Evolutionary conservation across 2,329 filamentous ascomycete genomes (phyloP).

Genomic region (Plenodomus tracheiphilus): DNA sequence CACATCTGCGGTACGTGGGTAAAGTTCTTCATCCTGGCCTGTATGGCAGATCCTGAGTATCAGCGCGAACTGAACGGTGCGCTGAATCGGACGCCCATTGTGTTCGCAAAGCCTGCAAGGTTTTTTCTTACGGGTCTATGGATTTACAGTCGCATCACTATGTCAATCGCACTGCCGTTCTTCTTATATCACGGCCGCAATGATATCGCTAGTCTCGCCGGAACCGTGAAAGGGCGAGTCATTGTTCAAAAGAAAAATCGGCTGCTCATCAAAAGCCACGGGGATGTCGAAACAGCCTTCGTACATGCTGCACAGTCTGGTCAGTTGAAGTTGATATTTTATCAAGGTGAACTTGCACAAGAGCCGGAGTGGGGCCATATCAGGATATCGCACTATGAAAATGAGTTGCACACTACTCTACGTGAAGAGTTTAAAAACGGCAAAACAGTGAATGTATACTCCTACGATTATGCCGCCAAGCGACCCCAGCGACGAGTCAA

Average conservation of each 20-base stretch:
- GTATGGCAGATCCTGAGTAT: slow-evolving; percentile 57
- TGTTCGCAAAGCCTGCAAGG: slow-evolving; percentile 44
- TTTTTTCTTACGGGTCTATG: slow-evolving; percentile 53
- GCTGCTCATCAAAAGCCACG: slow-evolving; percentile 52
- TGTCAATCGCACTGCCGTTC: slow-evolving; percentile 51
- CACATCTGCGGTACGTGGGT: slow-evolving; percentile 48
- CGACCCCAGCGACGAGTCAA: slow-evolving; percentile 37
- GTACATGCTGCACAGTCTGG: slow-evolving; percentile 42
- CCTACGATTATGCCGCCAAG: slow-evolving; percentile 52
- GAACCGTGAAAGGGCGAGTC: slow-evolving; percentile 54
- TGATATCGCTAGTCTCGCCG: slow-evolving; percentile 52
- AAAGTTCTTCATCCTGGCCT: slow-evolving; percentile 55
- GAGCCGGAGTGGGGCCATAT: slow-evolving; percentile 52
- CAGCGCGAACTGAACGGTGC: slow-evolving; percentile 55
- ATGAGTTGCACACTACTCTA: slow-evolving; percentile 50
- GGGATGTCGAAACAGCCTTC: slow-evolving; percentile 56
- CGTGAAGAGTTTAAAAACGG: slow-evolving; percentile 52
- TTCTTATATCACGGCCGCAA: slow-evolving; percentile 55
- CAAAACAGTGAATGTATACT: slow-evolving; percentile 51
- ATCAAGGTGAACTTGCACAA: slow-evolving; percentile 44
- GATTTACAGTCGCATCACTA: slow-evolving; percentile 52
- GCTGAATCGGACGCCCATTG: slow-evolving; percentile 39
- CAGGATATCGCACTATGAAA: slow-evolving; percentile 53
- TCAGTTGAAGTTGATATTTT: slow-evolving; percentile 45
- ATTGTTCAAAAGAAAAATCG: slow-evolving; percentile 53